A percentile compares a stretch with the other conserved stretches of the same genome.
phyloP scores from a whole-genome alignment of 176 grass and related monocot species.

The Eragrostis curvula region DNA sequence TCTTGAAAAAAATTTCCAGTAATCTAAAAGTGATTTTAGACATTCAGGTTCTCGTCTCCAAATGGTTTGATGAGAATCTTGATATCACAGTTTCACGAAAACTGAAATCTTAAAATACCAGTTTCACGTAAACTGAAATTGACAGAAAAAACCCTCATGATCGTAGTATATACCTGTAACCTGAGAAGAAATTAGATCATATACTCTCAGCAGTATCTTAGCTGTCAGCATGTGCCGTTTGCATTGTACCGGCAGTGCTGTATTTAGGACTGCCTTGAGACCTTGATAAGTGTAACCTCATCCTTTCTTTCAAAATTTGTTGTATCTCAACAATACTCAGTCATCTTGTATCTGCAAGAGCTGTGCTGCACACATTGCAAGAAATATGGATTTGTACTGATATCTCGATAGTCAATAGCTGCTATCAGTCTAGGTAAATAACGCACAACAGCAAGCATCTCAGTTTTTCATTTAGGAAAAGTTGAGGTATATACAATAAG shows the following conservation, averaged over 20 bases:
- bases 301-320: not conserved
- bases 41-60: not conserved
- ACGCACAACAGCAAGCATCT: not conserved
- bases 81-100: not conserved
- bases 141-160: too few relatives aligned
- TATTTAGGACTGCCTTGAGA: too few relatives aligned
- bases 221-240: conserved; percentile 8
- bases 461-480: not conserved
- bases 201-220: too few relatives aligned
- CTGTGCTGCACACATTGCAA: not conserved
- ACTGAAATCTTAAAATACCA: not conserved
- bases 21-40: not conserved
- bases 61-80: not conserved
- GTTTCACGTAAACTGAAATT: too few relatives aligned
- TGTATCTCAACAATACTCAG: not conserved
- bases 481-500: not conserved
- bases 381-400: not conserved
- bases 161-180: too few relatives aligned
- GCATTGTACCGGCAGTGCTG: not conserved
- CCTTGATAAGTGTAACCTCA: too few relatives aligned
- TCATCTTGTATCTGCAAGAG: not conserved
- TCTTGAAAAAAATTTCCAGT: not conserved
- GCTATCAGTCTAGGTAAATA: not conserved
- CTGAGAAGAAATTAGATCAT: too few relatives aligned
- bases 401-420: not conserved